A percentile compares a stretch with the other conserved stretches of the same genome.
Conservation (phyloP, 2,329 filamentous ascomycete genomes). For the Paraconiothyrium brasiliense region DNA sequence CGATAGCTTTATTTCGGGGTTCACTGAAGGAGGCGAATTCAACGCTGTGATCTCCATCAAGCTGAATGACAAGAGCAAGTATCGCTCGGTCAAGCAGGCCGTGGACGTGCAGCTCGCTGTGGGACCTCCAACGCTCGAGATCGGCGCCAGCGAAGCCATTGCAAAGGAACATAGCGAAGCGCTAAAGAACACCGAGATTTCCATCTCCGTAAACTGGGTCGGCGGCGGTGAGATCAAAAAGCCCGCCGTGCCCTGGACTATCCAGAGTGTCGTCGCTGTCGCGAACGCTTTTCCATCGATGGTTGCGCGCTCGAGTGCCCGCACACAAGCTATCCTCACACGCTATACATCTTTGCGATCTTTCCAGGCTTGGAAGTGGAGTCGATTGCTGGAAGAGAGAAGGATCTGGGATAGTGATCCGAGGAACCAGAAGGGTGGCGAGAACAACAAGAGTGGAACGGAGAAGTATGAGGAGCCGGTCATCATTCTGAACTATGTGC, state of each 20-base stretch:
- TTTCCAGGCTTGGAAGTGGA: slow-evolving; percentile 44
- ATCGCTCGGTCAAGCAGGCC: slow-evolving; percentile 43
- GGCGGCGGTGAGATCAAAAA: slow-evolving; percentile 47
- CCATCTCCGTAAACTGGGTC: slow-evolving; percentile 46
- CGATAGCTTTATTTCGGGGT: slow-evolving; percentile 46
- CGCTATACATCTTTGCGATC: slow-evolving; percentile 41
- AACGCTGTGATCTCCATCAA: slow-evolving; percentile 47
- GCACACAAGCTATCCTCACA: slow-evolving; percentile 42
- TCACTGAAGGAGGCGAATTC: slow-evolving; percentile 46
- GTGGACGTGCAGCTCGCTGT: slow-evolving; percentile 42
- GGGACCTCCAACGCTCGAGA: slow-evolving; percentile 34
- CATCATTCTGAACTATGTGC: slow-evolving; percentile 45
- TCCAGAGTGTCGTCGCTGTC: slow-evolving; percentile 40
- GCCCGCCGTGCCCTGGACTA: slow-evolving; percentile 41
- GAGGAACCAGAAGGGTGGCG: slow-evolving; percentile 28
- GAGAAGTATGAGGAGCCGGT: slow-evolving; percentile 34
- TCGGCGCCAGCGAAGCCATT: slow-evolving; percentile 35
- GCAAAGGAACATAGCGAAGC: slow-evolving; percentile 34
- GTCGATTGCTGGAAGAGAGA: slow-evolving; percentile 27
- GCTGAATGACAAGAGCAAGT: slow-evolving; percentile 42
- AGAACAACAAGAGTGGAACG: slow-evolving; percentile 29
- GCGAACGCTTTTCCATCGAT: slow-evolving; percentile 48
- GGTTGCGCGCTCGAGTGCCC: slow-evolving; percentile 41
- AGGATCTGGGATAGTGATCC: slow-evolving; percentile 26
- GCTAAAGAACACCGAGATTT: slow-evolving; percentile 42